These are phyloP conservation scores for Pichia norvegensis DNA, from an alignment of 1,139 yeast species.

Conservation along the genomic window DNA sequence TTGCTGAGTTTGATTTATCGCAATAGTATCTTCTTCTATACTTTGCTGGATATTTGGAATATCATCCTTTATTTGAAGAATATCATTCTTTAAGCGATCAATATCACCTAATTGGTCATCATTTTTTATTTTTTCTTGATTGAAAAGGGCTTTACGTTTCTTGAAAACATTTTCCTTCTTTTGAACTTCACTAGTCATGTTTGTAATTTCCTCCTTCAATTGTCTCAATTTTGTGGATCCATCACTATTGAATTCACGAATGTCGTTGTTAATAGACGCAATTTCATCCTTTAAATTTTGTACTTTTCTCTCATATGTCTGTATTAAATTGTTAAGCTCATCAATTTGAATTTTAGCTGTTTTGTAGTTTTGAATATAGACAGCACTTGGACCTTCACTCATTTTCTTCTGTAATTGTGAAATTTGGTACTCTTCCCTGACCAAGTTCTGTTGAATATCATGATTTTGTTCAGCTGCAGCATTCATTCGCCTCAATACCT, in stretches of 20 bases:
- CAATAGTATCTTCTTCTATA: conserved; percentile 33
- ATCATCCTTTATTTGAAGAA: conserved; percentile 39
- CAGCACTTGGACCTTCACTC: conserved; percentile 52
- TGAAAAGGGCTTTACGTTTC: conserved; percentile 46
- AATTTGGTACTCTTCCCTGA: conserved; percentile 61
- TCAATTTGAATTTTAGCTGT: conserved; percentile 44
- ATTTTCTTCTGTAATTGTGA: conserved; percentile 53
- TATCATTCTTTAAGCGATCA: conserved; percentile 44
- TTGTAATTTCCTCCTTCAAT: conserved; percentile 48
- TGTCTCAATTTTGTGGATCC: conserved; percentile 74
- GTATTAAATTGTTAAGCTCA: conserved; percentile 31
- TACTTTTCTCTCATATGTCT: conserved; percentile 22
- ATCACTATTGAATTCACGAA: conserved; percentile 71
- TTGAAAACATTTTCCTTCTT: conserved; percentile 39
- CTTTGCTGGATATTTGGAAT: conserved; percentile 25
- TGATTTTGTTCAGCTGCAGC: conserved; percentile 45
- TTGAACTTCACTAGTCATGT: conserved; percentile 33
- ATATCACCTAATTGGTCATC: conserved; percentile 65
- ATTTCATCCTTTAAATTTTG: conserved; percentile 34
- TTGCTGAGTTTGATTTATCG: conserved; percentile 28
- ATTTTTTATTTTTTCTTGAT: conserved; percentile 58
- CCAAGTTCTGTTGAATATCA: conserved; percentile 56
- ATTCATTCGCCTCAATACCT: conserved; percentile 40
- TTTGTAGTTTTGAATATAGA: conserved; percentile 39
- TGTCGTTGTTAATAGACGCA: conserved; percentile 60